Base-by-base conservation (phyloP, 495 filamentous ascomycete genomes). In the Niebla homalea region DNA sequence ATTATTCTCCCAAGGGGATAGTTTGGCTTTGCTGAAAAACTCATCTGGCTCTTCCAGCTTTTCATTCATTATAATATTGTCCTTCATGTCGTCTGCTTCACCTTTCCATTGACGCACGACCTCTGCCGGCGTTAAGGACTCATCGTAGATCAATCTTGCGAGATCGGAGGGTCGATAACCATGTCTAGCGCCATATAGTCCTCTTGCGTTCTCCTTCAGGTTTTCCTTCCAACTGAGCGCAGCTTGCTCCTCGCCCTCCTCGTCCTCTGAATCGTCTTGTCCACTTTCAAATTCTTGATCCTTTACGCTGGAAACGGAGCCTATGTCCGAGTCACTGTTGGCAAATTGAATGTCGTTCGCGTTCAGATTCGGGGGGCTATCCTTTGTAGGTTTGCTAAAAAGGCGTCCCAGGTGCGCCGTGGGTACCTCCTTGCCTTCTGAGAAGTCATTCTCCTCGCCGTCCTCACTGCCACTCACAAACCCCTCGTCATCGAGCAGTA, bases 241-340 rank as follows among this genome's bases (percentile, higher is more conserved):
- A 2, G 78, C 80, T 16, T 81, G 79, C 39, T 85, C 84, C 26
- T 83, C 83, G 20, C 50, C 47, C 73, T 62, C 80, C 4, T 67
- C 66, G 0, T 76, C 66, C 2, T 67, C 67, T 0, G 59, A 62
- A 1, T 68, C 74, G 15, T 76, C 71, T 8, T 64, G 61, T 19
- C 69, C 79, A 53, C 82, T 79, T 22, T 88, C 79, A 2, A 83
- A 54, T 16, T 76, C 70, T 45, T 76, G 72, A 26, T 79, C 77
- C 12, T 77, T 79, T 4, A 71, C 81, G 3, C 75, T 77, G n/a
- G 84, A 93, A 35, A 94, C 67, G 14, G 92, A 96, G 12, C 92
- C 92, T 3, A 97, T 70, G 62, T 97, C 93, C 6, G 90, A 96
- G 60, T 98, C 92, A 58, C 85, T 92, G 58, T 97, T 89, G 1